Evolutionary conservation across 2,329 filamentous ascomycete species (phyloP).

Genomic region (Penicillium expansum): DNA sequence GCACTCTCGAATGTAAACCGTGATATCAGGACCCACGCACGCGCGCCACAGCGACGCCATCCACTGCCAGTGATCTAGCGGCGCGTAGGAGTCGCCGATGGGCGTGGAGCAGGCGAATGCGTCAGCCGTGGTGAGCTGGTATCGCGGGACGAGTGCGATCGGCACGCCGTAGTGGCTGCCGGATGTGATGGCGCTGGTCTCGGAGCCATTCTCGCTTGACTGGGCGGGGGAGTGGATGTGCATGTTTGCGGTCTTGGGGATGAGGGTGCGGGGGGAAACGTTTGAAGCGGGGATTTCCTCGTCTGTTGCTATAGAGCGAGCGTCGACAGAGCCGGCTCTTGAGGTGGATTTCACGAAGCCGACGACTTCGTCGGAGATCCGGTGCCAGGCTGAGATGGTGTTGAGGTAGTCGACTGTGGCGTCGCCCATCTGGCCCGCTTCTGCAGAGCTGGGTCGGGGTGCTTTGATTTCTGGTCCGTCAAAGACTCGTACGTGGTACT

Average conservation of each 20-base stretch:
- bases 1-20: conserved; percentile 45
- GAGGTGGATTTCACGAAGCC: conserved; percentile 50
- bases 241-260: conserved; percentile 31
- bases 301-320: conserved; percentile 11
- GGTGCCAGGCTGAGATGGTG: conserved; percentile 71
- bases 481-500: conserved; percentile 51
- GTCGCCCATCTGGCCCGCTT: conserved; percentile 41
- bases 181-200: conserved; percentile 17
- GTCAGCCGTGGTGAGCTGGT: conserved; percentile 76
- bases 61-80: conserved; percentile 96
- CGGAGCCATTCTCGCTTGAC: conserved; percentile 29
- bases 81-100: conserved; percentile 72
- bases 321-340: conserved; percentile 13
- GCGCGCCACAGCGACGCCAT: conserved; percentile 91
- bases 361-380: conserved; percentile 68
- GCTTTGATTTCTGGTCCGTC: conserved; percentile 43
- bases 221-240: conserved; percentile 32
- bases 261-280: conserved; percentile 34
- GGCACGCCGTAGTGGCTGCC: conserved; percentile 49
- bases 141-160: conserved; percentile 73
- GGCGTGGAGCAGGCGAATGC: conserved; percentile 69
- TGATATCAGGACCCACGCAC: conserved; percentile 71
- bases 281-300: conserved; percentile 22
- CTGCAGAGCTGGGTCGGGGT: conserved; percentile 19
- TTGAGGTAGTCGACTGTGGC: conserved; percentile 61